Percentiles rank a stretch among this genome's conserved stretches.
Conservation (phyloP, 805 yeast species). For the Ogataea ganodermae region DNA sequence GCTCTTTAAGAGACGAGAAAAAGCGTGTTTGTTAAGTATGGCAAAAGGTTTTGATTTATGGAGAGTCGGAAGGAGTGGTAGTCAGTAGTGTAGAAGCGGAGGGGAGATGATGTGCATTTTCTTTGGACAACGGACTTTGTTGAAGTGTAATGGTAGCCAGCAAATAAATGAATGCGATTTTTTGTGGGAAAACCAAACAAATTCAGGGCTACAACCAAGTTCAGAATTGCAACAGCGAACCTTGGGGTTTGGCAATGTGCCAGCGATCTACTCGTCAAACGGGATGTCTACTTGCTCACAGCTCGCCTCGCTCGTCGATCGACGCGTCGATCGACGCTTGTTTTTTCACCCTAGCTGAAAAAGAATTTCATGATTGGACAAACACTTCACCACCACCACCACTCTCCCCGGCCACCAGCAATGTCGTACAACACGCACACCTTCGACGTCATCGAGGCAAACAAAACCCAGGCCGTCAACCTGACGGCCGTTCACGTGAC, state of each 20-base stretch:
- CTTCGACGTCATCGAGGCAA: constrained; percentile 18
- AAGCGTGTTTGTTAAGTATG: background rate
- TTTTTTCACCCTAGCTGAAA: background rate
- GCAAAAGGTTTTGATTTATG: no score
- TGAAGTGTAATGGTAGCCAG: no score
- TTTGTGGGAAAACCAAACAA: no score
- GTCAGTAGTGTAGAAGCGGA: no score
- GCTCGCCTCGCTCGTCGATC: background rate
- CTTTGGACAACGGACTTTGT: no score
- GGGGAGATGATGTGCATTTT: no score
- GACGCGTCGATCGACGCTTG: constrained; percentile 1
- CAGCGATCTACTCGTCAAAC: background rate
- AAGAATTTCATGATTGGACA: constrained; percentile 6
- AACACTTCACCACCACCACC: background rate
- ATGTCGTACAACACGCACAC: background rate
- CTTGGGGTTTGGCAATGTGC: no score
- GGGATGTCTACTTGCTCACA: background rate
- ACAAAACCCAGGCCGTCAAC: constrained; percentile 28
- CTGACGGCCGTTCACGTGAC: constrained; percentile 33
- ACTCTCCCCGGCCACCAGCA: background rate
- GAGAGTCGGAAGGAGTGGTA: no score
- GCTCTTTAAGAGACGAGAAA: background rate
- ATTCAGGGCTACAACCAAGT: no score
- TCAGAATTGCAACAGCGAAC: no score
- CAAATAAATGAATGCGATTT: no score